Evolutionary conservation across 2,329 filamentous ascomycete genomes (phyloP), one percentile per base, ranked within the genome.

Genomic region (Trichoderma brevicompactum): DNA sequence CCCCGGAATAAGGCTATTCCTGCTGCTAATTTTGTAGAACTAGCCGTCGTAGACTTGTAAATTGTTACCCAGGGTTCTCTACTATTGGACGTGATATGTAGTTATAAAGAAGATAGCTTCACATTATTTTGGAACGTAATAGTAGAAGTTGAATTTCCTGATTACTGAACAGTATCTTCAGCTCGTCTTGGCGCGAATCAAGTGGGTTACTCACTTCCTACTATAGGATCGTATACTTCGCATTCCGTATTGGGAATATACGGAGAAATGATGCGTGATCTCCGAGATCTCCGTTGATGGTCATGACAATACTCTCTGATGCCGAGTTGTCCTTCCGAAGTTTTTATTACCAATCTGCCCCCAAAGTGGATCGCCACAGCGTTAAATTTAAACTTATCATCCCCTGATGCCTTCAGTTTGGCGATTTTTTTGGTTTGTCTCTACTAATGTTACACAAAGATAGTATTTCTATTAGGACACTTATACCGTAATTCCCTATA

Each of bases 351-450:
- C 28, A 46, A 46, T 44, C n/a, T 17, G 40, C 41, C 28, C 41
- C 41, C 41, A 58, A 53, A 58, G 28, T 46, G 34, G 41, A 46
- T 46, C 32, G 54, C 54, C 54, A 58, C 54, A 46, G n/a, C 23
- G 41, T 23, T 17, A 15, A n/a, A 28, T 36, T 52, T 36, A 52
- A 36, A 34, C 49, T 36, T 52, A 52, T 32, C 32, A 36, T 52
- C 23, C n/a, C 34, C 49, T 52, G n/a, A 9, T 50, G 23, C 23
- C 23, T 50, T n/a, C 48, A 15, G 15, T 34, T 15, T 15, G 49
- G 15, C 15, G 34, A 36, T 28, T 34, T 52, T 52, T 19, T 15
- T 8, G 49, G 34, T 52, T 15, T 52, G 6, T 12, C 15, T 34
- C 10, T 17, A 34, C 49, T 28, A 7, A 7, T 34, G 7, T 32